phyloP scores from a whole-genome alignment of 768 basidiomycete genomes.

The Tricholoma terreum region DNA sequence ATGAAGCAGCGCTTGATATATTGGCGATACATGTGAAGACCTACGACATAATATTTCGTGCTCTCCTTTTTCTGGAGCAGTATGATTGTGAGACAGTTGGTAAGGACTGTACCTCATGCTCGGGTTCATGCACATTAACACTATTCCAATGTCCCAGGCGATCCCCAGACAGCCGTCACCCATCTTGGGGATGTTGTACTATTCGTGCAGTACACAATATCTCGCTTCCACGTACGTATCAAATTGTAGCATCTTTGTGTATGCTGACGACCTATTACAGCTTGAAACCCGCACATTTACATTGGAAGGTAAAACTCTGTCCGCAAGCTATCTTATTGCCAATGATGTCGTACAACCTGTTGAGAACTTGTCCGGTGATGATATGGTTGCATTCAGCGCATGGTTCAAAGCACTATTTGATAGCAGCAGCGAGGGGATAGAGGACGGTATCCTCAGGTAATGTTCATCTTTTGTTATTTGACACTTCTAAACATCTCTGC shows the following conservation, averaged over 20 bases:
- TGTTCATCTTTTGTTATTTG: background rate
- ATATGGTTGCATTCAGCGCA: constrained; percentile 40
- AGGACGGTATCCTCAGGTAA: constrained; percentile 71
- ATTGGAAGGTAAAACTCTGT: constrained; percentile 43
- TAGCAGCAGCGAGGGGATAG: constrained; percentile 74
- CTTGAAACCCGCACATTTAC: constrained; percentile 47
- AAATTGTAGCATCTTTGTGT: background rate
- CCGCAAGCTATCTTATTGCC: constrained; percentile 47
- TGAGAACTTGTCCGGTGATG: constrained; percentile 42
- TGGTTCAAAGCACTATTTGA: constrained; percentile 85
- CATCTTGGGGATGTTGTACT: constrained; percentile 79
- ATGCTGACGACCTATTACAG: constrained; percentile 30
- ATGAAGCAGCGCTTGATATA: constrained; percentile 62
- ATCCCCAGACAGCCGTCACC: constrained; percentile 78
- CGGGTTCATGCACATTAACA: background rate
- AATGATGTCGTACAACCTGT: constrained; percentile 41
- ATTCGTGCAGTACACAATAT: constrained; percentile 63
- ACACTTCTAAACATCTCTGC: background rate
- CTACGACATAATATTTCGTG: constrained; percentile 61
- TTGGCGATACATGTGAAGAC: constrained; percentile 64
- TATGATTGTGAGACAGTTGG: constrained; percentile 83
- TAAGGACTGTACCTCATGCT: constrained; percentile 31
- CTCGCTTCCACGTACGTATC: constrained; percentile 58
- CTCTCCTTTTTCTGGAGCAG: constrained; percentile 59
- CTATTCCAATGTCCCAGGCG: constrained; percentile 43